Evolutionary conservation across 1,139 yeast genomes (phyloP), one percentile per base, ranked within the genome.

Genomic region (Debaryomyces robertsiae): DNA sequence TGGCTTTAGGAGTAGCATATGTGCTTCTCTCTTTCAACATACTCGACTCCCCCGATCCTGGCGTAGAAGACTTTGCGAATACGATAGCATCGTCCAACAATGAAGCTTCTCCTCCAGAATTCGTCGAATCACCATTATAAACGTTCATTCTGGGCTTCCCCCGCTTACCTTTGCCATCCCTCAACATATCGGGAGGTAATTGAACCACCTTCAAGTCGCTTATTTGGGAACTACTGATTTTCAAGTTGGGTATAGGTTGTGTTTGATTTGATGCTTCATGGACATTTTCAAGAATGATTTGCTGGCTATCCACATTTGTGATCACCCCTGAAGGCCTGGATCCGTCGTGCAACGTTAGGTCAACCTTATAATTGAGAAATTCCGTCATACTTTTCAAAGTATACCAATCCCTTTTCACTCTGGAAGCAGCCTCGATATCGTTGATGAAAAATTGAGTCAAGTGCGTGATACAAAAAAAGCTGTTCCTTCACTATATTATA

Each of bases 321-420:
- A 82, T 77, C 7, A 60, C 48, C 0, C 87, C 88, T 10, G 65
- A 57, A 10, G 79, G 55, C 27, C 55, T 61, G 10, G 68, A 52
- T 2, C 78, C 79, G 44, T 69, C 71, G 36, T 75, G 77, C 43
- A 80, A 67, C 28, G 58, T 58, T 29, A 82, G 53, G 47, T 72
- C 73, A 13, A 82, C 82, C 38, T 73, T 73, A 54, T 76, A 81
- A 40, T 82, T 81, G 39, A 75, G 58, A 49, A 81, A 79, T 48
- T 79, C 82, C 19, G 61, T 46, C 64, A 60, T 60, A 19, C 9
- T 28, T 33, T 15, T 11, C 16, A 25, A 33, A 31, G 22, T 4
- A n/a, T n/a, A n/a, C n/a, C n/a, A n/a, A n/a, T n/a, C n/a, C n/a
- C n/a, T n/a, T n/a, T n/a, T n/a, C n/a, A n/a, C n/a, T n/a, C n/a